Evolutionary conservation across 768 basidiomycete genomes (phyloP), one percentile per base, ranked within the genome.

Genomic region (Ramaria sp.): DNA sequence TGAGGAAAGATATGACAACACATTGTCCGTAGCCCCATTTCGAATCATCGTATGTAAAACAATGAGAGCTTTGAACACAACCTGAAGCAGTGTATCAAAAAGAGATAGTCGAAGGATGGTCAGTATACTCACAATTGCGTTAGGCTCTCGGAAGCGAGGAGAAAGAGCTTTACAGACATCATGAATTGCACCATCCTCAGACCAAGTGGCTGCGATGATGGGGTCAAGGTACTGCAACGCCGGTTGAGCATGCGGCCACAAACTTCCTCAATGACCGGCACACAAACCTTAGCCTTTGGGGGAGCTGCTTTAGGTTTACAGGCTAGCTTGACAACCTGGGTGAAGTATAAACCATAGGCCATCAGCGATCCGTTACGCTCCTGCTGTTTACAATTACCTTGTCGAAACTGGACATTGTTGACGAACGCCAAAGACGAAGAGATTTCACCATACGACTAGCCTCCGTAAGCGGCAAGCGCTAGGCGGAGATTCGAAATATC

Each of bases 41-140:
- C 96, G 82, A 65, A 98, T 88, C 89, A 99, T 92, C 30, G 84
- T 90, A 66, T 99, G 96, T 6, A 98, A 73, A 3, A 95, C 90
- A 61, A 99, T 85, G 60, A 98, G 73, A 0, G 93, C 92, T 65
- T 99, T 99, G 80, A 98, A 97, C n/a, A 90, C 93, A 60, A 98
- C 78, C 93, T 96, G 62, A 1, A 52, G 27, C 32, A 42, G 15
- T 15, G 36, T 30, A 36, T 49, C 28, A 48, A 41, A 15, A 28
- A 20, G 27, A 10, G 6, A 3, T n/a, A 22, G 18, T 7, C 10
- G n/a, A 41, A 41, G 2, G 20, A 5, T 41, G 39, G 39, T n/a
- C n/a, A n/a, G n/a, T 16, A 43, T 43, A 71, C 87, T 64, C 63
- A 95, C 92, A 47, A 94, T 81, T 15, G 82, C 81, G 68, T 97